Conservation (phyloP, 805 yeast genomes). For the Lachancea waltii region DNA sequence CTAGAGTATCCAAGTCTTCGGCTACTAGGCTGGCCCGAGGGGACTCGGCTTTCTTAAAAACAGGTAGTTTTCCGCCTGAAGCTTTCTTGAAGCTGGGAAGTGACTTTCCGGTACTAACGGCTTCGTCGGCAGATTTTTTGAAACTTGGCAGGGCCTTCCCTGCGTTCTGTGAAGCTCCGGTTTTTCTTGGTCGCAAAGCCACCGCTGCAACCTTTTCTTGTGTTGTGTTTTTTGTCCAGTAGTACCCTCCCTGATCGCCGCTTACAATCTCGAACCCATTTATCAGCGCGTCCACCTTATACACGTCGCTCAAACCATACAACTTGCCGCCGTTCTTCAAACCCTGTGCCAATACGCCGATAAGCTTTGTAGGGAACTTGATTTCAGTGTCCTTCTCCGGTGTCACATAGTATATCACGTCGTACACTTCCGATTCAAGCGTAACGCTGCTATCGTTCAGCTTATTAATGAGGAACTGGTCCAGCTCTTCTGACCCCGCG, state of each 20-base stretch:
- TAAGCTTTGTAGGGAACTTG: constrained; percentile 42
- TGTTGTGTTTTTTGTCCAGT: constrained; percentile 52
- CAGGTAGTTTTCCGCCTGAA: constrained; percentile 22
- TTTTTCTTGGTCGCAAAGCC: constrained; percentile 23
- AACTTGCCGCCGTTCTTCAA: constrained; percentile 42
- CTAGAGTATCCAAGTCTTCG: constrained; percentile 11
- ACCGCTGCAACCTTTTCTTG: constrained; percentile 31
- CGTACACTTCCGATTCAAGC: constrained; percentile 35
- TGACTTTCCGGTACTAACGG: too few species aligned
- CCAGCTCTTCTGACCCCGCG: constrained; percentile 30
- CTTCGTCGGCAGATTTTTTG: constrained; percentile 8
- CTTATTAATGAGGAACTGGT: constrained; percentile 54
- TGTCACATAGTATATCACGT: constrained; percentile 47
- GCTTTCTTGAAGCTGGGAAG: constrained; percentile 26
- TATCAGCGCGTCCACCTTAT: constrained; percentile 53
- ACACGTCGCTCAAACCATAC: constrained; percentile 41
- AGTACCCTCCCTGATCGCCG: constrained; percentile 34
- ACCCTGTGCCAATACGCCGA: constrained; percentile 35
- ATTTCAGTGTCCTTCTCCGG: constrained; percentile 43
- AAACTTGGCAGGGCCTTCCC: constrained; percentile 7
- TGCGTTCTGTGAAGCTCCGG: constrained; percentile 13
- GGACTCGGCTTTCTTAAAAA: constrained; percentile 20
- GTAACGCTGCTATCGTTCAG: constrained; percentile 44
- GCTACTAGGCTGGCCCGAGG: constrained; percentile 4
- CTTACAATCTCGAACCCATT: constrained; percentile 45